Base-by-base conservation (phyloP, 2,329 filamentous ascomycete genomes). In the Cercospora zeina region DNA sequence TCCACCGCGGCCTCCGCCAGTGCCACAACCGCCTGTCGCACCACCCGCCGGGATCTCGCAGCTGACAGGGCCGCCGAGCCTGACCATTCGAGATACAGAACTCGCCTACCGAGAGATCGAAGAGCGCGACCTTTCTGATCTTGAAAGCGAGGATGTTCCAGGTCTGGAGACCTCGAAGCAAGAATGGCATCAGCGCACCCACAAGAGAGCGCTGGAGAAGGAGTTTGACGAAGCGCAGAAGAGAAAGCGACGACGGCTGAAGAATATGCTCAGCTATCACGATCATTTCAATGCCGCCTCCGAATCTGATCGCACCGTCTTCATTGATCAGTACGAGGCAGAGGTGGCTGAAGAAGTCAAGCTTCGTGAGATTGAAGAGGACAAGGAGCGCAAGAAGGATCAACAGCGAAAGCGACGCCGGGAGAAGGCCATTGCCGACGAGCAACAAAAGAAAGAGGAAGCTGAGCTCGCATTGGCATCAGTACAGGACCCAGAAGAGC, bases 321-420 rank as follows among this genome's bases (percentile, higher is more conserved):
- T 90, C 74, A 86, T 90, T 62, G 83, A 89, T 13, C 80, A 87
- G 50, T 87, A 95, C 74, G 93, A 92, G 72, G 85, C 90, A 16
- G 87, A 89, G 42, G 93, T 95, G 1, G 84, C 93, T 63, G 85
- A 89, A 58, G 89, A 96, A 70, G 93, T 97, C 1, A 90, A 95
- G 68, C 89, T 92, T 65, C 91, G 91, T 68, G 93, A 97, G 75
- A 83, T 97, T 7, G 89, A 89, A 64, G 92, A 93, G 64, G 95
- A 99, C 77, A 99, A 99, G 79, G 95, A 99, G 78, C 91, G 95
- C 67, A 99, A 99, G 81, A 99, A 99, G 80, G 95, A 99, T 73
- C 97, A 99, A 91, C 95, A 99, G 76, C 89, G 95, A 66, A 99
- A 97, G 80, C 87, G 95, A 63, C 88, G 95, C 47, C 89, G 95